A percentile compares a stretch with the other conserved stretches of the same genome.
These are phyloP conservation scores for Labyrinthula sp. DNA, from an alignment of 352 stramenopile genomes.

Conservation along the genomic window DNA sequence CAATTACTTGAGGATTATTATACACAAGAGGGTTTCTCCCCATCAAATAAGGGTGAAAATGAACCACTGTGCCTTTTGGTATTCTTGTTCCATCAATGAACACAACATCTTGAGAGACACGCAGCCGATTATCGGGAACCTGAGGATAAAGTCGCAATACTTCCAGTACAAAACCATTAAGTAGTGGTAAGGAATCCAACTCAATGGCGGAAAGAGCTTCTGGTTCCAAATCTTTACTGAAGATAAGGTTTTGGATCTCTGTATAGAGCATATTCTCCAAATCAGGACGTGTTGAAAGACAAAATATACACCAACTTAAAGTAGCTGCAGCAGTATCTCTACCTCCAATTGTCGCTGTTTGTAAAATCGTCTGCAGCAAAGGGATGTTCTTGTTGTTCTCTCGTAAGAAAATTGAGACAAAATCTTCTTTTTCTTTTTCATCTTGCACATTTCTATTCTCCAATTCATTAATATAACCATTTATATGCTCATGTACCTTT, in stretches of 20 bases:
- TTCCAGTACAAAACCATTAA: slow-evolving; percentile 26
- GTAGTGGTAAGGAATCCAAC: slow-evolving; percentile 5
- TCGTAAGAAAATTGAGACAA: slow-evolving; percentile 5
- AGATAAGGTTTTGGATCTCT: slow-evolving; percentile 4
- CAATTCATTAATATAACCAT: no score
- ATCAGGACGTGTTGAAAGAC: slow-evolving; percentile 8
- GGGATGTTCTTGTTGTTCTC: slow-evolving; percentile 1
- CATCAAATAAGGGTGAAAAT: slow-evolving; percentile 7
- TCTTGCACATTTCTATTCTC: no score
- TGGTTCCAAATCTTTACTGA: neutral
- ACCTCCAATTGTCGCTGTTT: slow-evolving; percentile 21
- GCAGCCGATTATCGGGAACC: slow-evolving; percentile 13
- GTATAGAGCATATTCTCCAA: slow-evolving; percentile 9
- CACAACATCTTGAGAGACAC: slow-evolving; percentile 5
- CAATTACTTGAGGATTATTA: slow-evolving; percentile 1
- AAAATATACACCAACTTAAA: slow-evolving; percentile 20
- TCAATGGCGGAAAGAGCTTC: slow-evolving; percentile 3
- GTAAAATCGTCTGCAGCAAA: neutral
- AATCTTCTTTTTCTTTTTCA: neutral
- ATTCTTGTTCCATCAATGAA: slow-evolving; percentile 10
- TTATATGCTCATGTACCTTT: no score
- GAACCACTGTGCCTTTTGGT: slow-evolving; percentile 3
- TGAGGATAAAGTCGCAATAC: slow-evolving; percentile 16
- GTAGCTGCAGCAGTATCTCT: slow-evolving; percentile 32
- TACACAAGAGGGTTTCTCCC: slow-evolving; percentile 9